Percentiles rank a stretch among this genome's conserved stretches.
These are phyloP conservation scores for Petunia secreta DNA, from an alignment of 257 asterid species.

Conservation along the genomic window DNA sequence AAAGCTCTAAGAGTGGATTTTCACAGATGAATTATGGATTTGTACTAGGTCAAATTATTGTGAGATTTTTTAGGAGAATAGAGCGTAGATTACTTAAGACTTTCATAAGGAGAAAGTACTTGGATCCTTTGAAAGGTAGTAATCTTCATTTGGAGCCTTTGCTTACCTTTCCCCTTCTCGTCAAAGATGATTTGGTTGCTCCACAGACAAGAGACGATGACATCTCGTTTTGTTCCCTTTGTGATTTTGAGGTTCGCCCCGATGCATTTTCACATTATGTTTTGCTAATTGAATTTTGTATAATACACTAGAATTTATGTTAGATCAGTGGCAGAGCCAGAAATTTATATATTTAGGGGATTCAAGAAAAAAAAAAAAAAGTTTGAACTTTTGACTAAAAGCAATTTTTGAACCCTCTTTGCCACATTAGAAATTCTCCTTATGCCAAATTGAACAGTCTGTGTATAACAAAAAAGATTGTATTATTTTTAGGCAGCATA, in stretches of 20 bases:
- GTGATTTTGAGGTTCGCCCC: slow-evolving; percentile 77
- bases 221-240: slow-evolving; percentile 80
- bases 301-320: not conserved
- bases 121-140: slow-evolving; percentile 64
- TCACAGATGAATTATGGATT: slow-evolving; percentile 48
- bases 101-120: slow-evolving; percentile 83
- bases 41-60: slow-evolving; percentile 51
- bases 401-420: not conserved
- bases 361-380: not conserved
- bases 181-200: slow-evolving; percentile 62
- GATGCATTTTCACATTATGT: not conserved
- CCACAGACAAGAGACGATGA: slow-evolving; percentile 64
- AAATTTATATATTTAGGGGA: not conserved
- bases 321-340: not conserved
- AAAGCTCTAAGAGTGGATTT: slow-evolving; percentile 29
- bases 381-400: not conserved
- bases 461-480: not conserved
- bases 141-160: slow-evolving; percentile 65
- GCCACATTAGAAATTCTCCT: not conserved
- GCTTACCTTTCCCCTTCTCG: slow-evolving; percentile 66
- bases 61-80: slow-evolving; percentile 64
- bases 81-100: slow-evolving; percentile 77
- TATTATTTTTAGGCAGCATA: not conserved
- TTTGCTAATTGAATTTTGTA: not conserved
- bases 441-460: not conserved